Conservation (phyloP, 139 green algal species). For the Chlamydomonas sphaeroides region DNA sequence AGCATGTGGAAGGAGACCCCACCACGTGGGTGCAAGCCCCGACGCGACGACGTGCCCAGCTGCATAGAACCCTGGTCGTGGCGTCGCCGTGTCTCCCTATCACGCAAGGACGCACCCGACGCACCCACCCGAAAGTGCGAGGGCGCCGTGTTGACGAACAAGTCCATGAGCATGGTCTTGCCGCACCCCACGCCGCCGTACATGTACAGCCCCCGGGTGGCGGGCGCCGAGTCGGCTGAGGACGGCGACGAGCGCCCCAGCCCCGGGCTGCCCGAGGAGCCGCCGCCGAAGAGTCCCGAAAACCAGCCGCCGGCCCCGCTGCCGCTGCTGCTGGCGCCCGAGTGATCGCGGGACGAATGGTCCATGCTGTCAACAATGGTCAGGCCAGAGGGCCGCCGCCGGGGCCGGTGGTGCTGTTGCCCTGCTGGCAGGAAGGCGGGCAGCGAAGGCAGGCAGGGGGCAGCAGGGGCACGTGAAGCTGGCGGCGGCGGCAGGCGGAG, state of each 20-base stretch:
- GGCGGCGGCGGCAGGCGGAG: too few species aligned
- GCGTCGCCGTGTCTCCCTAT: too few species aligned
- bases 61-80: too few species aligned
- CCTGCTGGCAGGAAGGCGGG: background rate
- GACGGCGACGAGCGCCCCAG: background rate
- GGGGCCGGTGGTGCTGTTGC: background rate
- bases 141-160: constrained; percentile 79
- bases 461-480: too few species aligned
- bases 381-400: constrained; percentile 40
- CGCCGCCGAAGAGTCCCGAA: background rate
- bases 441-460: background rate
- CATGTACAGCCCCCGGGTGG: constrained; percentile 87
- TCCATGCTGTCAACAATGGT: constrained; percentile 62
- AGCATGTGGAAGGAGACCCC: too few species aligned
- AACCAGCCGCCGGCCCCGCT: background rate
- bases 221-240: background rate
- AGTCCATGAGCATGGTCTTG: constrained; percentile 99
- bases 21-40: too few species aligned
- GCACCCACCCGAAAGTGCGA: constrained; percentile 70
- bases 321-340: too few species aligned
- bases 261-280: background rate
- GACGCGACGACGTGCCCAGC: too few species aligned
- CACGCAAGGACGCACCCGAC: too few species aligned
- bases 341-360: too few species aligned
- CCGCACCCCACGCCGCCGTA: constrained; percentile 92